Percentiles rank a stretch among this genome's conserved stretches.
Conservation (phyloP, 2,329 filamentous ascomycete species). For the Cladosporium sp. region DNA sequence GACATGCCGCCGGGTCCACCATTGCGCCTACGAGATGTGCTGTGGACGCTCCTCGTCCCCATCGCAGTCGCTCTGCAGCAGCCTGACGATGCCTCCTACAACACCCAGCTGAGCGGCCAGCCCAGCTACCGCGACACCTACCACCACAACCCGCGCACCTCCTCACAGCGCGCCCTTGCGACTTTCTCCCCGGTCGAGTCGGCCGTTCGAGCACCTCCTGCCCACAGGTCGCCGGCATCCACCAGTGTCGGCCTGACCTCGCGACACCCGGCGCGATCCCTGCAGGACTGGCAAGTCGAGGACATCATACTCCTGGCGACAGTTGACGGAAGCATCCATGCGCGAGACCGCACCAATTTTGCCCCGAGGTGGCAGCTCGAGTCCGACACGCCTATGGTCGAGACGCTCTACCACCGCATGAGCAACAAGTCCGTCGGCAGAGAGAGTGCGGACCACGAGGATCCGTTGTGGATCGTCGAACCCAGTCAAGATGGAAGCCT, state of each 20-base stretch:
- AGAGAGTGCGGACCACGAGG: slow-evolving; percentile 62
- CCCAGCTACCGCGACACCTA: slow-evolving; percentile 23
- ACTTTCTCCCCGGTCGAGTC: slow-evolving; percentile 89
- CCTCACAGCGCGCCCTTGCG: slow-evolving; percentile 79
- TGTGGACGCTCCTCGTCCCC: slow-evolving; percentile 25
- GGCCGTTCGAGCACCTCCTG: slow-evolving; percentile 92
- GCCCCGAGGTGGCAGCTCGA: slow-evolving; percentile 78
- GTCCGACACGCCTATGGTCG: slow-evolving; percentile 79
- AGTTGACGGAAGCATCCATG: slow-evolving; percentile 94
- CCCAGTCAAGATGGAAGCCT: slow-evolving; percentile 80
- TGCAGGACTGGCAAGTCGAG: slow-evolving; percentile 99
- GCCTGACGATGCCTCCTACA: slow-evolving; percentile 24
- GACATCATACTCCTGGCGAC: slow-evolving; percentile 99
- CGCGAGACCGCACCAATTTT: slow-evolving; percentile 81
- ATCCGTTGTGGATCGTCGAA: slow-evolving; percentile 93
- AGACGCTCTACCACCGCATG: slow-evolving; percentile 73
- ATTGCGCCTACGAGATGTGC: slow-evolving; percentile 24
- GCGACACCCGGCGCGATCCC: slow-evolving; percentile 89
- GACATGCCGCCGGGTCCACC: slow-evolving; percentile 28
- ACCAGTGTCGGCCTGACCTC: slow-evolving; percentile 59
- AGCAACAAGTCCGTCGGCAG: slow-evolving; percentile 56
- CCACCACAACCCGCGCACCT: slow-evolving; percentile 25
- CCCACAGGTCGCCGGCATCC: slow-evolving; percentile 47
- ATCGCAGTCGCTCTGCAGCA: slow-evolving; percentile 34
- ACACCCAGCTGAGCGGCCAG: slow-evolving; percentile 20